Conservation (phyloP, 805 yeast species). For the Kodamaea restingae region DNA sequence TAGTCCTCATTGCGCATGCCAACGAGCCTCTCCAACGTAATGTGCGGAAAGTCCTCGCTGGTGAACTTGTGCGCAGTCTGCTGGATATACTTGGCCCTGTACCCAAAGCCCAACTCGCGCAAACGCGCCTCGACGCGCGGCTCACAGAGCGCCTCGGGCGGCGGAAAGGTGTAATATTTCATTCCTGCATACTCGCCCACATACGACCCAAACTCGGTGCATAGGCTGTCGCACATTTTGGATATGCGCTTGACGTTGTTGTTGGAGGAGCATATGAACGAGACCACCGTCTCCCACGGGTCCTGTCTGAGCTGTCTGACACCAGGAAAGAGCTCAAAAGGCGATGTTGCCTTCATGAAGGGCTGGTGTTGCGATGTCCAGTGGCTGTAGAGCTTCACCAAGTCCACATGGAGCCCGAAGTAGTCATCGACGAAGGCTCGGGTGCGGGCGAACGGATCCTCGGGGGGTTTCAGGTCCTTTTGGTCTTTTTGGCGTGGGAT, state of each 20-base stretch:
- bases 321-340: constrained; percentile 51
- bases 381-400: constrained; percentile 48
- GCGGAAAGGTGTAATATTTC: constrained; percentile 70
- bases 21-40: constrained; percentile 34
- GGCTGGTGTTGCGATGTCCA: constrained; percentile 61
- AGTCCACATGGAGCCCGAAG: constrained; percentile 59
- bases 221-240: constrained; percentile 81
- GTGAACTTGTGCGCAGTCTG: constrained; percentile 63
- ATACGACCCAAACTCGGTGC: constrained; percentile 62
- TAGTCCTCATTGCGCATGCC: constrained; percentile 45
- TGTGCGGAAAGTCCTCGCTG: constrained; percentile 34
- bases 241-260: constrained; percentile 92
- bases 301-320: constrained; percentile 86
- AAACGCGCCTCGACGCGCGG: constrained; percentile 38
- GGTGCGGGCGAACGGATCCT: constrained; percentile 22
- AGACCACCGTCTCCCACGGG: constrained; percentile 92
- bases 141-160: constrained; percentile 46
- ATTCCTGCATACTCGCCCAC: constrained; percentile 52
- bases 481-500: constrained; percentile 16
- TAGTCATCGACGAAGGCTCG: constrained; percentile 56
- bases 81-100: constrained; percentile 83
- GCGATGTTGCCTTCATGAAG: constrained; percentile 50
- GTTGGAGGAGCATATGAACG: constrained; percentile 93
- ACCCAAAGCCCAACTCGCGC: constrained; percentile 72
- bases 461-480: neutral